Evolutionary conservation across 1,139 yeast species (phyloP).

Genomic region (Debaryomyces subglobosus): DNA sequence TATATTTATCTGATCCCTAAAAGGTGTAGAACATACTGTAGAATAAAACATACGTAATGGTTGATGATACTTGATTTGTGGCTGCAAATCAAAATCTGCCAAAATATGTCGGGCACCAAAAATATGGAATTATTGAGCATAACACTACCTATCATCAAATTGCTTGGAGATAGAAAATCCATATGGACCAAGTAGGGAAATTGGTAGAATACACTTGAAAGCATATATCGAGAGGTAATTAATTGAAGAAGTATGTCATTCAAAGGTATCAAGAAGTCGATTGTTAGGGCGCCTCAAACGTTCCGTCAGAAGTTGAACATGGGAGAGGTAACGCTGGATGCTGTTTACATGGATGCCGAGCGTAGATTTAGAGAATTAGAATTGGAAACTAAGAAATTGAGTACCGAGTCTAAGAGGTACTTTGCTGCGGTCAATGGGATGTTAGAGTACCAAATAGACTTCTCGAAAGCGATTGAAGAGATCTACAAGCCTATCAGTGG

Average conservation of each 20-base stretch:
- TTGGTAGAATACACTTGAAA: neutral
- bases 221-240: neutral
- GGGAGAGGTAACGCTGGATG: constrained; percentile 84
- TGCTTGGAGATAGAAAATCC: constrained; percentile 1
- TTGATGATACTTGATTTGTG: constrained; percentile 5
- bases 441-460: constrained; percentile 91
- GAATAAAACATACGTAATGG: neutral
- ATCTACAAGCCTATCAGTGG: constrained; percentile 96
- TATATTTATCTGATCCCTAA: neutral
- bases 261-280: constrained; percentile 88
- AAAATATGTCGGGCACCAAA: constrained; percentile 7
- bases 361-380: constrained; percentile 93
- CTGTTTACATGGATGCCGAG: constrained; percentile 93
- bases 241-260: constrained; percentile 66
- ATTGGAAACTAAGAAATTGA: constrained; percentile 81
- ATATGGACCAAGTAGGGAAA: neutral
- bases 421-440: constrained; percentile 90
- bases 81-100: constrained; percentile 10
- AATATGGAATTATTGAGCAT: neutral
- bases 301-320: constrained; percentile 78
- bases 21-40: neutral
- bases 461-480: constrained; percentile 91
- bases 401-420: constrained; percentile 88
- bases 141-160: constrained; percentile 2
- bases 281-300: constrained; percentile 83